A percentile compares a stretch with the other conserved stretches of the same genome.
Conservation (phyloP, 139 green algal genomes). For the Astrephomene gubernaculifera region DNA sequence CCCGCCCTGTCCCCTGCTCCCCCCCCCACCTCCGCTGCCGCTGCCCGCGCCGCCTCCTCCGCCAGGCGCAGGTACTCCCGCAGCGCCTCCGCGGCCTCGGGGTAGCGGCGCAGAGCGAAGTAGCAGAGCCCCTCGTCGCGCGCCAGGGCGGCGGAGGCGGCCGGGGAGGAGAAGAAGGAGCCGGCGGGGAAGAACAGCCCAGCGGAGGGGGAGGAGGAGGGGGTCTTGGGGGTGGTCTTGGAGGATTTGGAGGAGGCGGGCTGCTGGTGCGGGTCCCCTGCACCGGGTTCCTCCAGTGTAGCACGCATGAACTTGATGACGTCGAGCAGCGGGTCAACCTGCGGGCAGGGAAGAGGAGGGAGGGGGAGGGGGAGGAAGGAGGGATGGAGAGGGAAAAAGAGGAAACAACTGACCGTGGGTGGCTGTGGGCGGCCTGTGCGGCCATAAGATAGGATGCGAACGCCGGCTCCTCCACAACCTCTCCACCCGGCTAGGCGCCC, state of each 20-base stretch:
- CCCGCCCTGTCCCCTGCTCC: background rate
- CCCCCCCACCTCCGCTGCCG: background rate
- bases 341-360: background rate
- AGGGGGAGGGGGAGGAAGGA: background rate
- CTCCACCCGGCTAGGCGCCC: background rate
- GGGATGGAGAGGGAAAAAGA: background rate
- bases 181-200: background rate
- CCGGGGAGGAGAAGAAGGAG: background rate
- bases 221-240: too few species aligned
- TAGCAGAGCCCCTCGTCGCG: slow-evolving; percentile 40
- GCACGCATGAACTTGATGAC: slow-evolving; percentile 18
- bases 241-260: too few species aligned
- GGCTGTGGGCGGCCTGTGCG: background rate
- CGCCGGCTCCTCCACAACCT: background rate
- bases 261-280: background rate
- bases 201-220: background rate
- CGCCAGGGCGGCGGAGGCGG: background rate
- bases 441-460: background rate
- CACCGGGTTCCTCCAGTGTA: background rate
- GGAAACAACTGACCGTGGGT: background rate
- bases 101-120: slow-evolving; percentile 31
- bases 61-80: slow-evolving; percentile 8
- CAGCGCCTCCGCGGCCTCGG: slow-evolving; percentile 10
- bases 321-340: slow-evolving; percentile 7
- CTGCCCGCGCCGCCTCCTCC: too few species aligned